A percentile compares a stretch with the other conserved stretches of the same genome.
phyloP scores from a whole-genome alignment of 345 rosid species.

The Bruguiera sexangula region DNA sequence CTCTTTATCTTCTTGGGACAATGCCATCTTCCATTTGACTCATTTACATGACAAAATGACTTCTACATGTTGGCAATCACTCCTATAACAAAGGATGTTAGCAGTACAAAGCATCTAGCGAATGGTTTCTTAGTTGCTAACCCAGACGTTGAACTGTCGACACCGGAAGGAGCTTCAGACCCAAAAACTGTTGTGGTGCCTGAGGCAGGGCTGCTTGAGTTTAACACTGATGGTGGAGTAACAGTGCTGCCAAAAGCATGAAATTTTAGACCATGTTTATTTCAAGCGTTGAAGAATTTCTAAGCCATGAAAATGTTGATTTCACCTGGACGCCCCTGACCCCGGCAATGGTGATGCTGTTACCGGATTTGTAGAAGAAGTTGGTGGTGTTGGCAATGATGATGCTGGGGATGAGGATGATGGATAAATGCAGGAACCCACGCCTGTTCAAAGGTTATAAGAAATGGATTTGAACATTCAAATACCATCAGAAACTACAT shows the following conservation, averaged over 20 bases:
- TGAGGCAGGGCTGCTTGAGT: slow-evolving; percentile 45
- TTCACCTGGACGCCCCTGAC: slow-evolving; percentile 46
- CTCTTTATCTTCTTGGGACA: slow-evolving; percentile 8
- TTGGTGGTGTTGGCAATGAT: slow-evolving; percentile 35
- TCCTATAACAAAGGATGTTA: slow-evolving; percentile 29
- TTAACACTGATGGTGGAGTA: slow-evolving; percentile 46
- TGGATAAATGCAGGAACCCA: slow-evolving; percentile 77
- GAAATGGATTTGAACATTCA: not conserved
- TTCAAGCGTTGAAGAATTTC: not conserved
- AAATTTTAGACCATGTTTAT: not conserved
- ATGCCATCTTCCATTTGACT: slow-evolving; percentile 14
- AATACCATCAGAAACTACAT: not conserved
- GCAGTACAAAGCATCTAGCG: slow-evolving; percentile 20
- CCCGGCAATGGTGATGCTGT: slow-evolving; percentile 33
- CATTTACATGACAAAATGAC: slow-evolving; percentile 21
- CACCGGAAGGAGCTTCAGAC: slow-evolving; percentile 33
- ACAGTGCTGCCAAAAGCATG: slow-evolving; percentile 34
- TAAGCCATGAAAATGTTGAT: not conserved
- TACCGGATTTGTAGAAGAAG: slow-evolving; percentile 16
- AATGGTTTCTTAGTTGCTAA: slow-evolving; percentile 29
- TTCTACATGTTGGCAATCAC: slow-evolving; percentile 24
- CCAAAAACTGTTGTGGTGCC: slow-evolving; percentile 32
- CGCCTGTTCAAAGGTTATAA: slow-evolving; percentile 41
- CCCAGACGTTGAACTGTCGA: slow-evolving; percentile 32
- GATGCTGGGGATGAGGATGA: slow-evolving; percentile 46